Evolutionary conservation across 805 yeast genomes (phyloP).

Genomic region (Saturnispora silvae): DNA sequence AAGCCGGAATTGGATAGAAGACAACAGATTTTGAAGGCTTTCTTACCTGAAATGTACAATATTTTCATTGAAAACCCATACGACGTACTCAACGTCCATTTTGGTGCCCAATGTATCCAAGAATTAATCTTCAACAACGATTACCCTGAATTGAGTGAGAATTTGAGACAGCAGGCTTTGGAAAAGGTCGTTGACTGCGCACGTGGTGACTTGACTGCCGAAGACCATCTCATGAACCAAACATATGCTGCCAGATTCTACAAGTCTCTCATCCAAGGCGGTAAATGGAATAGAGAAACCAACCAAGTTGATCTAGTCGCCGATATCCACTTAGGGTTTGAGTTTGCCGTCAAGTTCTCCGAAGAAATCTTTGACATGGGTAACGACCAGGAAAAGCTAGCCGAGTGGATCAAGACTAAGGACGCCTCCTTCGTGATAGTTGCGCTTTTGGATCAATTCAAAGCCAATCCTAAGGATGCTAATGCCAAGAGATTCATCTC

Average conservation of each 20-base stretch:
- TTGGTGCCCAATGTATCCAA: slow-evolving; percentile 75
- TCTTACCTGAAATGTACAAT: slow-evolving; percentile 55
- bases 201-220: slow-evolving; percentile 57
- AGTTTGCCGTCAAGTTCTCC: slow-evolving; percentile 43
- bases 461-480: slow-evolving; percentile 31
- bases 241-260: slow-evolving; percentile 68
- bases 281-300: slow-evolving; percentile 65
- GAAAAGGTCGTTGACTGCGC: slow-evolving; percentile 46
- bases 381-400: slow-evolving; percentile 39
- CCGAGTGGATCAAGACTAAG: slow-evolving; percentile 53
- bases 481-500: slow-evolving; percentile 36
- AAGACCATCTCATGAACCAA: slow-evolving; percentile 55
- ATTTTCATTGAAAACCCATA: slow-evolving; percentile 40
- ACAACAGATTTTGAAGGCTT: slow-evolving; percentile 51
- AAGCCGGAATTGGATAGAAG: slow-evolving; percentile 75
- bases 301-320: slow-evolving; percentile 37
- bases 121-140: slow-evolving; percentile 54
- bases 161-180: slow-evolving; percentile 35
- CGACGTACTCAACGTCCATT: slow-evolving; percentile 49
- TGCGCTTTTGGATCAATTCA: slow-evolving; percentile 61
- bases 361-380: slow-evolving; percentile 38
- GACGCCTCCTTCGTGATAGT: slow-evolving; percentile 76
- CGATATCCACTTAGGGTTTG: slow-evolving; percentile 40
- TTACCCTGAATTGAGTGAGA: slow-evolving; percentile 24
- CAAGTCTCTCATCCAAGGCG: slow-evolving; percentile 73